Base-by-base conservation (phyloP, 139 green algal genomes). In the Cymbomonas tetramitiformis region DNA sequence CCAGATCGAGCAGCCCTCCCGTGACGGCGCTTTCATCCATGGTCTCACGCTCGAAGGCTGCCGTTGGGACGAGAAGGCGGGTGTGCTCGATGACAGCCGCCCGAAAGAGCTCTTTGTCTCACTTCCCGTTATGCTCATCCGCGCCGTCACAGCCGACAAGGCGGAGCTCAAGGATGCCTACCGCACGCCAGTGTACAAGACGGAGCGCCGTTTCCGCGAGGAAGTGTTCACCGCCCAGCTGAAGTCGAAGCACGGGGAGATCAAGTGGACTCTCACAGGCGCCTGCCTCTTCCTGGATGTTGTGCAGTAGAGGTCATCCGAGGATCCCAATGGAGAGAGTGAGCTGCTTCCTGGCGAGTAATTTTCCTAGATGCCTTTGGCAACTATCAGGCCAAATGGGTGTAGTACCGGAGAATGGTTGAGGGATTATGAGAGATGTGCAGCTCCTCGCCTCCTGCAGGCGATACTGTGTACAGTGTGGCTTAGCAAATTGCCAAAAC, bases 41-140 rank as follows among this genome's bases (percentile, higher is more conserved):
- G 88, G 88, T 23, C 76, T 95, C 25, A 93, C 78, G 70, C 64
- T 96, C 46, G 88, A 96, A 41, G 88, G 88, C n/a, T 88, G 78
- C 61, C 64, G 79, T n/a, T 96, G 88, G 88, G 82, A 68, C 57
- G 63, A 41, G 0, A 80, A 79, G 28, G 84, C 90, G 64, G 85
- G 84, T 66, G 66, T 62, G 54, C 71, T 96, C 53, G 79, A 90
- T 51, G 87, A 96, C 51, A 57, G 67, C 0, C 86, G 92, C 74
- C 85, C 83, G 38, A 94, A 94, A 77, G 88, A 90, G 80, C 72
- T 94, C 48, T 89, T 80, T 67, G 64, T 79, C 63, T 71, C 75
- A 33, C 69, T 96, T 65, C 88, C 86, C 4, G 80, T 95, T 30
- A 53, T 94, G 25, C 82, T 81, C 59, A 82, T 94, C 18, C 92